Conservation (phyloP, 2,329 filamentous ascomycete genomes). For the Colletotrichum camelliae region DNA sequence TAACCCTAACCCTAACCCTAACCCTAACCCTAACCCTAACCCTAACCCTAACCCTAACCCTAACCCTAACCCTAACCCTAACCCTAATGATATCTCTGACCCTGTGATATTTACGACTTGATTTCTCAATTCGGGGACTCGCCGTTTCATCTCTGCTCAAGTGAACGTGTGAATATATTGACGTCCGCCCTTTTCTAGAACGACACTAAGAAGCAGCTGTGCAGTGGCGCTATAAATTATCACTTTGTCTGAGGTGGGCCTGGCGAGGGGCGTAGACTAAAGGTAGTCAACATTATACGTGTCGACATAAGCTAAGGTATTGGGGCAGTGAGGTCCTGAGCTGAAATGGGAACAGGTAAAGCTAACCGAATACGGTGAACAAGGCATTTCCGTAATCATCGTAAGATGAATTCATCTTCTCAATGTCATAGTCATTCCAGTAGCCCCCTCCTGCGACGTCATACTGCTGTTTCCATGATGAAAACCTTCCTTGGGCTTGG, state of each 20-base stretch:
- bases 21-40: no score
- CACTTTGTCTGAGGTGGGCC: no score
- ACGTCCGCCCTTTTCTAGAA: no score
- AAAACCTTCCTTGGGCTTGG: slow-evolving; percentile 40
- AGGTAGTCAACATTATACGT: fast-evolving
- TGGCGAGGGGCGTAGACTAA: not conserved
- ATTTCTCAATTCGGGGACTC: not conserved
- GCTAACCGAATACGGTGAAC: slow-evolving; percentile 26
- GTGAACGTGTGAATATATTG: no score
- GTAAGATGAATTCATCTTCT: slow-evolving; percentile 47
- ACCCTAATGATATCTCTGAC: not conserved
- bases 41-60: no score
- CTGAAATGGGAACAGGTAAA: not conserved
- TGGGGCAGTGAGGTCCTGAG: not conserved
- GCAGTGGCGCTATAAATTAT: no score
- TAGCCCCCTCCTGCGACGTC: slow-evolving; percentile 44
- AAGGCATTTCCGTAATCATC: slow-evolving; percentile 33
- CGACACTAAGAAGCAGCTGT: no score
- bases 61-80: no score
- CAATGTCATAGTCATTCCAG: slow-evolving; percentile 53
- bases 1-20: no score
- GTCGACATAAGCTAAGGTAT: not conserved
- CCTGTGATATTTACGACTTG: not conserved
- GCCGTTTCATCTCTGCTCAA: no score
- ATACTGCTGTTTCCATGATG: slow-evolving; percentile 33